phyloP scores from a whole-genome alignment of 495 filamentous ascomycete genomes.

The Penicillium subrubescens region DNA sequence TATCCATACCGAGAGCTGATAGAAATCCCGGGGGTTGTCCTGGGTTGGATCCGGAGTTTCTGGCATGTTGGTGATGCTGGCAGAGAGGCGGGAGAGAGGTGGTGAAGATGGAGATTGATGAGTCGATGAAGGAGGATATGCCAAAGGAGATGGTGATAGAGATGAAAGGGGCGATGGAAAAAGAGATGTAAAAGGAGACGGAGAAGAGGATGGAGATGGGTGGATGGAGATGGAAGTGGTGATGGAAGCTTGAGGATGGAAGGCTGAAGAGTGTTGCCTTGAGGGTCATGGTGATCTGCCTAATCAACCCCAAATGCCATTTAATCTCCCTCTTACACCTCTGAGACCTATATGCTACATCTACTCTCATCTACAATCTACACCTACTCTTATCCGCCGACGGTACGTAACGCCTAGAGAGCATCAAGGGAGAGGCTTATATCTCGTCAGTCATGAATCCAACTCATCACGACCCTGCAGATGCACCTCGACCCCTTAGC shows the following conservation, averaged over 20 bases:
- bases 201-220: background rate
- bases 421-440: background rate
- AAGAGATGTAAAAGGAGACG: background rate
- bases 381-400: background rate
- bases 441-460: background rate
- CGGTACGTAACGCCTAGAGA: background rate
- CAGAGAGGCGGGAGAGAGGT: background rate
- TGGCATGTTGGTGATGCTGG: background rate
- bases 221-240: background rate
- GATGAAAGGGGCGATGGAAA: background rate
- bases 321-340: background rate
- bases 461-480: background rate
- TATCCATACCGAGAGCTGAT: background rate
- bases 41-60: background rate
- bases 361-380: background rate
- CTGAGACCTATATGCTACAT: background rate
- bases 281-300: slow-evolving; percentile 4
- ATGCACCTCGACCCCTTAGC: slow-evolving; percentile 3
- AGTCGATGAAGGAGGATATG: too few species aligned
- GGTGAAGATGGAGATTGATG: too few species aligned
- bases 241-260: background rate
- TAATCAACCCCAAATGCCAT: background rate
- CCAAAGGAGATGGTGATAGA: background rate
- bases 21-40: background rate
- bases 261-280: slow-evolving; percentile 1